Conservation (phyloP, 768 basidiomycete species). For the Gloeophyllum trabeum region DNA sequence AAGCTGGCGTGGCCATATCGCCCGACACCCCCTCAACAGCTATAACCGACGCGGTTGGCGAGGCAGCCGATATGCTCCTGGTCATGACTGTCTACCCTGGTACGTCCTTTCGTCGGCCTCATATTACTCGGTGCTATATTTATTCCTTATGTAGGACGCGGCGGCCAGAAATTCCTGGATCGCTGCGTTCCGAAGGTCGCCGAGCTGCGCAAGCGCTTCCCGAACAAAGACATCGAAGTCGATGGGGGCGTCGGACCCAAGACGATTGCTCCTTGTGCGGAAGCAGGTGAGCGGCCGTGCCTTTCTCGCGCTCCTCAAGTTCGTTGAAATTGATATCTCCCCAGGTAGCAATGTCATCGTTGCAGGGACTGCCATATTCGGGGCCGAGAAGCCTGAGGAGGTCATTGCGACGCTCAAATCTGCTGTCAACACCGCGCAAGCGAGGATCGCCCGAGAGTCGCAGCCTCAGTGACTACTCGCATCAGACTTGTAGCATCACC, state of each 20-base stretch:
- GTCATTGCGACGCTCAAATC: constrained; percentile 69
- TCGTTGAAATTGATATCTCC: too few relatives aligned
- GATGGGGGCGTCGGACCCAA: constrained; percentile 95
- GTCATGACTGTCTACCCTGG: constrained; percentile 99
- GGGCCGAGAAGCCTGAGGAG: constrained; percentile 61
- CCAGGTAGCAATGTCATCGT: constrained; percentile 96
- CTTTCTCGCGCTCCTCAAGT: background rate
- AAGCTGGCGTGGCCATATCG: constrained; percentile 92
- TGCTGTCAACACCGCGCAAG: constrained; percentile 59
- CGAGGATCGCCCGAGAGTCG: constrained; percentile 20
- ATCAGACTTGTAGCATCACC: too few relatives aligned
- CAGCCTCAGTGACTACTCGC: too few relatives aligned
- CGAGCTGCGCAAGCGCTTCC: constrained; percentile 84
- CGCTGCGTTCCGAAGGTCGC: constrained; percentile 88
- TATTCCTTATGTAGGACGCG: constrained; percentile 43
- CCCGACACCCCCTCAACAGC: constrained; percentile 85
- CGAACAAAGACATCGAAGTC: constrained; percentile 93
- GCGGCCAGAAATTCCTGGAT: constrained; percentile 94
- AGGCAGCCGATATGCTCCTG: constrained; percentile 85
- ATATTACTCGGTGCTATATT: background rate
- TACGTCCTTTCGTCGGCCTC: constrained; percentile 14
- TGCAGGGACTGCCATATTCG: constrained; percentile 93
- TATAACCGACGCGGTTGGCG: constrained; percentile 79
- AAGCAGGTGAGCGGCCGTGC: constrained; percentile 53
- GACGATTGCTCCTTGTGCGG: constrained; percentile 78